These are phyloP conservation scores for Imleria badia DNA, from an alignment of 768 basidiomycete genomes.

Conservation along the genomic window DNA sequence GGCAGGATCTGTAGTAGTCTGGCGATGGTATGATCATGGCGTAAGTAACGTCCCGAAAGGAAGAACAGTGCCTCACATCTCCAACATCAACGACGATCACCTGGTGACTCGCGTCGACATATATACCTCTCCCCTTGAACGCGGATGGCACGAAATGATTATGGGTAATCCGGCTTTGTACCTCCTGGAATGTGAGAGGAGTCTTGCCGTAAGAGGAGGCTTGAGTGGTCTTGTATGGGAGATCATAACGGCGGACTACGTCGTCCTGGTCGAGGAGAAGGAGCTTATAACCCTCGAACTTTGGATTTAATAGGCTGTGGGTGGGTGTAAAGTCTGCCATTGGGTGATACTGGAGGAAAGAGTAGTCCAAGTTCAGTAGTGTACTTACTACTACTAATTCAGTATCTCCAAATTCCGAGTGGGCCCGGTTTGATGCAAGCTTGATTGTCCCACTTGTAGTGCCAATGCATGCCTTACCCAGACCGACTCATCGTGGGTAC, in stretches of 20 bases:
- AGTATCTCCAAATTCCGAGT: too few species aligned
- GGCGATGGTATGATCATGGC: slow-evolving; percentile 27
- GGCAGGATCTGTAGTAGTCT: slow-evolving; percentile 51
- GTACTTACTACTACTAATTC: too few species aligned
- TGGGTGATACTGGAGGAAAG: neutral
- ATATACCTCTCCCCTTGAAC: slow-evolving; percentile 51
- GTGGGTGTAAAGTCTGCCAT: slow-evolving; percentile 45
- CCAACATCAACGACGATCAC: slow-evolving; percentile 60
- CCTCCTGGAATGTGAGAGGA: slow-evolving; percentile 74
- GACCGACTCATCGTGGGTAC: neutral
- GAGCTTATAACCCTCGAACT: slow-evolving; percentile 84
- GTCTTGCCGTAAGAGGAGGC: slow-evolving; percentile 56
- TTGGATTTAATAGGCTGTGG: slow-evolving; percentile 67
- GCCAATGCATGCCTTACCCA: too few species aligned
- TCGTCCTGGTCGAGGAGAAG: slow-evolving; percentile 60
- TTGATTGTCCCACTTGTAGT: too few species aligned
- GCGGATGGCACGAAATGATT: slow-evolving; percentile 67
- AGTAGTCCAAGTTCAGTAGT: neutral
- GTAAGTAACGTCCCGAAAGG: neutral
- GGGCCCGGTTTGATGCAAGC: too few species aligned
- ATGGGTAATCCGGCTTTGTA: slow-evolving; percentile 80
- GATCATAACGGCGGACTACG: slow-evolving; percentile 49
- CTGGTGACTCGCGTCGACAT: slow-evolving; percentile 63
- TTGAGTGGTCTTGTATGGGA: slow-evolving; percentile 48
- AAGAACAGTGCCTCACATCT: slow-evolving; percentile 45